phyloP scores from a whole-genome alignment of 108 stramenopile species.

The Fragilaria crotonensis region DNA sequence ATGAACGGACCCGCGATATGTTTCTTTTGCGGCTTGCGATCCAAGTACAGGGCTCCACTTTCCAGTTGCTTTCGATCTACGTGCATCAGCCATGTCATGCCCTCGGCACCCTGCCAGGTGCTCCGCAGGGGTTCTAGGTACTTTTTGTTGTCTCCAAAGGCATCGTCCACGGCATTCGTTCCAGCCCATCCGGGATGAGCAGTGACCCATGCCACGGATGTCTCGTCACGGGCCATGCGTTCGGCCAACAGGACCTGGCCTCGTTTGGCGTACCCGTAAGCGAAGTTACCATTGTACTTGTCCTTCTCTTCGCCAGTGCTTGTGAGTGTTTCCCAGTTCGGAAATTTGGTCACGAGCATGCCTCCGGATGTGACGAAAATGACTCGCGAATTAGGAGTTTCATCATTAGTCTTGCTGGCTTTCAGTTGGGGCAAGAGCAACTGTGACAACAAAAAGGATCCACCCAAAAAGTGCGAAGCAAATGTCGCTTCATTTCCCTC shows the following conservation, averaged over 20 bases:
- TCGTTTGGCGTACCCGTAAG: constrained; percentile 89
- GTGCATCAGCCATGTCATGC: constrained; percentile 74
- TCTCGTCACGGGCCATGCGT: constrained; percentile 41
- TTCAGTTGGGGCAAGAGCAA: constrained; percentile 58
- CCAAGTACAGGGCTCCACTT: constrained; percentile 84
- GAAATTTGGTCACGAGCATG: constrained; percentile 88
- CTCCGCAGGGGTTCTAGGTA: constrained; percentile 81
- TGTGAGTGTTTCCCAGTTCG: constrained; percentile 68
- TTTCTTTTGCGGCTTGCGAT: constrained; percentile 64
- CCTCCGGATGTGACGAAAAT: constrained; percentile 70
- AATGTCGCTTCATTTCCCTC: constrained; percentile 88
- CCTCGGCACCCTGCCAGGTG: constrained; percentile 90
- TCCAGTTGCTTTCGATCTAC: constrained; percentile 45
- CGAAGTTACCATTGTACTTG: constrained; percentile 74
- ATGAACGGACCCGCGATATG: constrained; percentile 85
- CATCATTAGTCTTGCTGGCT: constrained; percentile 17
- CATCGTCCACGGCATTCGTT: constrained; percentile 78
- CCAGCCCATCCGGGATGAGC: constrained; percentile 78
- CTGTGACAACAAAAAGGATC: constrained; percentile 72
- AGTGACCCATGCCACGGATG: constrained; percentile 47
- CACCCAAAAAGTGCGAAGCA: constrained; percentile 77
- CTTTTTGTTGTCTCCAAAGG: constrained; percentile 73
- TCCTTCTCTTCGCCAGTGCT: constrained; percentile 27
- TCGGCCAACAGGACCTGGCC: constrained; percentile 89
- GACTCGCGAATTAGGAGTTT: constrained; percentile 33